These are phyloP conservation scores for Aspergillus versicolor DNA, from an alignment of 2,329 filamentous ascomycete species.

Conservation along the genomic window DNA sequence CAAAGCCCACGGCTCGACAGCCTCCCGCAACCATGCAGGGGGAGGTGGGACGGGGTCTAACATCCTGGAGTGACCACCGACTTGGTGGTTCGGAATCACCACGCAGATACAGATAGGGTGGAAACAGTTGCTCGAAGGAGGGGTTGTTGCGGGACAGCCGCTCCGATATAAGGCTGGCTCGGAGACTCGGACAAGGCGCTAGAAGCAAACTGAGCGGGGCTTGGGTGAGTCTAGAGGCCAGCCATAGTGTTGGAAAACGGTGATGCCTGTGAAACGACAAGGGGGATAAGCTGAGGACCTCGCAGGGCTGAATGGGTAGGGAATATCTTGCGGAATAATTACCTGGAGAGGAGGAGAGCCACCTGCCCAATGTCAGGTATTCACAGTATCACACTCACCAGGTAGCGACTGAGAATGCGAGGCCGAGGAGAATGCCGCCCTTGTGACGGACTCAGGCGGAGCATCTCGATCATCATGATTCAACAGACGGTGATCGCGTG, in stretches of 20 bases:
- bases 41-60: slow-evolving; percentile 48
- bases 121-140: background rate
- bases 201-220: slow-evolving; percentile 5
- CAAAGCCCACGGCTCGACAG: slow-evolving; percentile 52
- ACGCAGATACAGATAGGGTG: background rate
- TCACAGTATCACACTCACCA: background rate
- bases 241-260: slow-evolving; percentile 14
- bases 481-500: slow-evolving; percentile 16
- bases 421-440: background rate
- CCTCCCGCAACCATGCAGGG: slow-evolving; percentile 51
- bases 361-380: background rate
- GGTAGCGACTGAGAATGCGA: background rate
- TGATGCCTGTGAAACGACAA: slow-evolving; percentile 8
- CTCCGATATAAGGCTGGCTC: slow-evolving; percentile 8
- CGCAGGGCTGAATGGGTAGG: background rate
- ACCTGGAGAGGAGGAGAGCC: background rate
- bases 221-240: slow-evolving; percentile 9
- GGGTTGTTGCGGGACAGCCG: background rate
- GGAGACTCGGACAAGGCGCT: background rate
- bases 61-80: slow-evolving; percentile 33
- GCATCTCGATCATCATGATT: background rate
- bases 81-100: background rate
- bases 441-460: slow-evolving; percentile 1
- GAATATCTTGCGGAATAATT: background rate
- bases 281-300: background rate